Evolutionary conservation across 164 flowering plant genomes (phyloP), one percentile per base, ranked within the genome.

Genomic region (Protea cynaroides): DNA sequence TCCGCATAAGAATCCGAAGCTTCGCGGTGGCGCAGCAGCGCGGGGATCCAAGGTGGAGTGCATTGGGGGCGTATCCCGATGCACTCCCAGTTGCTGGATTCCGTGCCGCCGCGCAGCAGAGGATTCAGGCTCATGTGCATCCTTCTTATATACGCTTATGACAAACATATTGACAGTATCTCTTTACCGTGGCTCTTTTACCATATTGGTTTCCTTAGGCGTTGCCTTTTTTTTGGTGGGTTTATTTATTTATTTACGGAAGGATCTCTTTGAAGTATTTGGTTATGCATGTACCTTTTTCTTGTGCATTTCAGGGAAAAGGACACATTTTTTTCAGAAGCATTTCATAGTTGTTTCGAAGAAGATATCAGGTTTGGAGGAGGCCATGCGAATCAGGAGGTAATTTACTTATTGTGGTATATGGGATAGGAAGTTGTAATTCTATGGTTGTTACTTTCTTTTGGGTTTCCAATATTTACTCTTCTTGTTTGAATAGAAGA

Each of bases 361-460:
- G 80, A 88, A 64, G 72, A 7, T 82, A 21, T 83, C 85, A 0
- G 91, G 91, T 9, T 74, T 92, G 61, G 91, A 85, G 75, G 98
- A 89, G 74, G 88, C 92, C 46, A 78, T 89, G 75, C 81, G 83
- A 71, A 83, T 89, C 36, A 75, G 65, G 66, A 92, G 89, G 95
- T 92, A 49, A 13, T 15, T 49, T 49, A 18, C 19, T 49, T 5
- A 29, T 29, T 29, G 34, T 29, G 34, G 34, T 29, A 29, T 3
- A 29, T n/a, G n/a, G 34, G 4, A 29, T 29, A 29, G 34, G 5
- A 29, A 29, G 34, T 29, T 29, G 34, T 29, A 29, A 29, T 29
- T 29, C 2, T 29, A 29, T 29, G 34, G 34, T 29, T 29, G 4
- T 29, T 29, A 29, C 34, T 29, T 5, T 29, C 5, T 29, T 29